Conservation (phyloP, 805 yeast genomes). For the Maudiozyma bulderi region DNA sequence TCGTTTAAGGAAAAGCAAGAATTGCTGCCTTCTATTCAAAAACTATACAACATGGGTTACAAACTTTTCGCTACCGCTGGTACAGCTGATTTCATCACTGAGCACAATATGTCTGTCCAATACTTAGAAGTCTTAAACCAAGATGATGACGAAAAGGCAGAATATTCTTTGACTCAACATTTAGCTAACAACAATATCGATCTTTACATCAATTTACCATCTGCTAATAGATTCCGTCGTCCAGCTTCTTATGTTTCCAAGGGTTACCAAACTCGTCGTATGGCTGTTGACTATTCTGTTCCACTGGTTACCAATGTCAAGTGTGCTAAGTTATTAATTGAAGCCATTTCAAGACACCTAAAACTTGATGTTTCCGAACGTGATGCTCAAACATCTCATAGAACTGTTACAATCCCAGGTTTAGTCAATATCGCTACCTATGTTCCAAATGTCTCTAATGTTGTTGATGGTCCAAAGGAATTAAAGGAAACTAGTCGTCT, state of each 20-base stretch:
- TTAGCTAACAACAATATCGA: slow-evolving; percentile 95
- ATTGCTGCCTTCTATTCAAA: slow-evolving; percentile 76
- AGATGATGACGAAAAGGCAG: slow-evolving; percentile 72
- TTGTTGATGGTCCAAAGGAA: slow-evolving; percentile 38
- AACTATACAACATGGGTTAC: slow-evolving; percentile 74
- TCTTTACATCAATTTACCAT: slow-evolving; percentile 91
- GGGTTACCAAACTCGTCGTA: slow-evolving; percentile 97
- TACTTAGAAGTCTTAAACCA: slow-evolving; percentile 82
- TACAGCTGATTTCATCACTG: slow-evolving; percentile 96
- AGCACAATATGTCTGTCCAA: slow-evolving; percentile 88
- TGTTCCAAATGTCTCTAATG: slow-evolving; percentile 53
- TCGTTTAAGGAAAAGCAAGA: slow-evolving; percentile 94
- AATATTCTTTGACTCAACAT: slow-evolving; percentile 92
- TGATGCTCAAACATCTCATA: slow-evolving; percentile 88
- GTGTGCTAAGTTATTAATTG: slow-evolving; percentile 89
- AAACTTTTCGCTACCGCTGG: slow-evolving; percentile 96
- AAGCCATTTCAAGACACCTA: slow-evolving; percentile 72
- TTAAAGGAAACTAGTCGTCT: slow-evolving; percentile 60
- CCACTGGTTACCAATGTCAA: slow-evolving; percentile 97
- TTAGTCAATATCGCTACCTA: slow-evolving; percentile 73
- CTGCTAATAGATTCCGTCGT: slow-evolving; percentile 93
- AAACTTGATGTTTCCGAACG: slow-evolving; percentile 59
- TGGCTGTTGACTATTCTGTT: slow-evolving; percentile 98
- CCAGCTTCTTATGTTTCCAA: slow-evolving; percentile 96
- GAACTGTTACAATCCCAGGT: slow-evolving; percentile 77